phyloP scores from a whole-genome alignment of 495 filamentous ascomycete species.

The Penicillium canariense region DNA sequence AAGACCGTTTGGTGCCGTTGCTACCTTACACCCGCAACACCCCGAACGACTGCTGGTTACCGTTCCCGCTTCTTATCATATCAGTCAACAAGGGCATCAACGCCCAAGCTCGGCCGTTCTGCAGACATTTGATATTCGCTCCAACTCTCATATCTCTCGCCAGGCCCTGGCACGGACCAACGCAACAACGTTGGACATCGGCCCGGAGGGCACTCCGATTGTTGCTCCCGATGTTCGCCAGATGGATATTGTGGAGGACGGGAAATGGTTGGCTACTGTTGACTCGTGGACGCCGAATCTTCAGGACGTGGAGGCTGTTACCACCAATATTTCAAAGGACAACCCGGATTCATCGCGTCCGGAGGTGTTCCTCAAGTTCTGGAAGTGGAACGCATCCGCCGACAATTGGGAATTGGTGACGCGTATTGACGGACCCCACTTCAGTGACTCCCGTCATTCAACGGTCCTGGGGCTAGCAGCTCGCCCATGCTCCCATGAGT shows the following conservation, averaged over 20 bases:
- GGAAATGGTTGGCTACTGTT: slow-evolving; percentile 86
- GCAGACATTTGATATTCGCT: slow-evolving; percentile 80
- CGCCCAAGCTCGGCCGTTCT: slow-evolving; percentile 52
- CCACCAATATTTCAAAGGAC: slow-evolving; percentile 37
- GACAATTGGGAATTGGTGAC: slow-evolving; percentile 71
- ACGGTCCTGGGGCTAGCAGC: slow-evolving; percentile 67
- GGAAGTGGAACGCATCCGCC: slow-evolving; percentile 67
- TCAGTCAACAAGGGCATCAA: slow-evolving; percentile 30
- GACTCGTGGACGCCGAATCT: slow-evolving; percentile 82
- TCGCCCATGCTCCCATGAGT: slow-evolving; percentile 62
- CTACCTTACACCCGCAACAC: slow-evolving; percentile 52
- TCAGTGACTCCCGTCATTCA: slow-evolving; percentile 46
- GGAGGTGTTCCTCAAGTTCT: slow-evolving; percentile 88
- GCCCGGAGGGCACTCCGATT: slow-evolving; percentile 64
- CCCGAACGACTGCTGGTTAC: slow-evolving; percentile 59
- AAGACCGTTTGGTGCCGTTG: slow-evolving; percentile 16
- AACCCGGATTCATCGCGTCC: slow-evolving; percentile 28
- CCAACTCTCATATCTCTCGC: slow-evolving; percentile 68
- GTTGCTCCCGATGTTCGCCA: slow-evolving; percentile 70
- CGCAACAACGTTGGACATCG: slow-evolving; percentile 71
- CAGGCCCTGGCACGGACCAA: slow-evolving; percentile 89
- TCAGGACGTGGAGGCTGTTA: slow-evolving; percentile 56
- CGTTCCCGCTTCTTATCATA: slow-evolving; percentile 50
- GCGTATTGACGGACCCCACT: slow-evolving; percentile 80
- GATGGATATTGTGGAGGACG: slow-evolving; percentile 71